A percentile compares a stretch with the other conserved stretches of the same genome.
Conservation (phyloP, 106 monocot genomes). For the Apostasia ramifera region DNA sequence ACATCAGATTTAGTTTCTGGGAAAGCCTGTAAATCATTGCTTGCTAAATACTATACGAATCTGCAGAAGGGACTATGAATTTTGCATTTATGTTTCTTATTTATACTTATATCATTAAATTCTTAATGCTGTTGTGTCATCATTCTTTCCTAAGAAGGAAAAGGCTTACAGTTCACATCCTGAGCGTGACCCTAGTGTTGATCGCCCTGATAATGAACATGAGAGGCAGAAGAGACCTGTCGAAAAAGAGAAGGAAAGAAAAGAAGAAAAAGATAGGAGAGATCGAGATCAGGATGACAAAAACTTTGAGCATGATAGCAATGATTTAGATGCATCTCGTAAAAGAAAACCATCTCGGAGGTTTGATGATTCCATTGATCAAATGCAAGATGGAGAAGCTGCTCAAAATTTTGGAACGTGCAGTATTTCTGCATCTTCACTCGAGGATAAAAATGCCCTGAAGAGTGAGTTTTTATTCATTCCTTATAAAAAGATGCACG, state of each 20-base stretch:
- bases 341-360: constrained; percentile 51
- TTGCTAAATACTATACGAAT: too few relatives aligned
- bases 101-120: neutral
- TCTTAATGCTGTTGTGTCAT: neutral
- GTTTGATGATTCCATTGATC: constrained; percentile 39
- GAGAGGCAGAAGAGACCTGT: constrained; percentile 49
- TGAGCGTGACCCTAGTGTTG: constrained; percentile 70
- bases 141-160: constrained; percentile 51
- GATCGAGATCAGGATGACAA: constrained; percentile 68
- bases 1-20: too few relatives aligned
- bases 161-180: constrained; percentile 31
- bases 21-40: too few relatives aligned
- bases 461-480: constrained; percentile 49
- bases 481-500: neutral
- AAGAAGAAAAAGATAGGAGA: constrained; percentile 60
- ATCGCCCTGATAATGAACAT: constrained; percentile 69
- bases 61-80: too few relatives aligned
- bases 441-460: constrained; percentile 72
- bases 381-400: constrained; percentile 33
- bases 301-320: constrained; percentile 61
- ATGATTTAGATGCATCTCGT: constrained; percentile 34
- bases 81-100: neutral
- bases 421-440: constrained; percentile 54
- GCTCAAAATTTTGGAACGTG: constrained; percentile 52
- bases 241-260: constrained; percentile 82